Percentiles rank a stretch among this genome's conserved stretches.
Evolutionary conservation across 208 protist species (phyloP).

Genomic region (Acanthamoeba sp.): DNA sequence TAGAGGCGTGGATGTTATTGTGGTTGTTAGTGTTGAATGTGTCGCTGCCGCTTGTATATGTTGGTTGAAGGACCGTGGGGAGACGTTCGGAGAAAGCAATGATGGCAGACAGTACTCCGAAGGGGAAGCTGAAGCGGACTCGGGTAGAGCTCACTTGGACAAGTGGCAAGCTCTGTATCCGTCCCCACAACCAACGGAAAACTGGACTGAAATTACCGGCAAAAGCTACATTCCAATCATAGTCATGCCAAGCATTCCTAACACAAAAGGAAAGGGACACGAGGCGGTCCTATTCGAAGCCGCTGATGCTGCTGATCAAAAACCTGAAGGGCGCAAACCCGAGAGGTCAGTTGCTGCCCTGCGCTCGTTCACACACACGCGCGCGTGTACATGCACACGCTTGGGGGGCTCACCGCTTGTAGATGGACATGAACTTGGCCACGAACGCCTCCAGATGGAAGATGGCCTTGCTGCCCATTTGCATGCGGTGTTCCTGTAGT

Average conservation of each 20-base stretch:
- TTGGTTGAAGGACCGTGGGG: too few species aligned
- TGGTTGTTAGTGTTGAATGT: too few species aligned
- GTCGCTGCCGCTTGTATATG: too few species aligned
- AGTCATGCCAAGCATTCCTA: not conserved
- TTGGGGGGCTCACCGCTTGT: conserved; percentile 86
- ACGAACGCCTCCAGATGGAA: conserved; percentile 99
- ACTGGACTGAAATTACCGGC: not conserved
- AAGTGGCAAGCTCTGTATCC: too few species aligned
- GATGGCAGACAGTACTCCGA: too few species aligned
- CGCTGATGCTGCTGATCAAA: conserved; percentile 40
- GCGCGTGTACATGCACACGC: too few species aligned
- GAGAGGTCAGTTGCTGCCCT: too few species aligned
- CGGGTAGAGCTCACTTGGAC: too few species aligned
- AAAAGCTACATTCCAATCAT: not conserved
- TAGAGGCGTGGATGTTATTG: too few species aligned
- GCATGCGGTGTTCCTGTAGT: conserved; percentile 95
- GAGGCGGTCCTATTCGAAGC: not conserved
- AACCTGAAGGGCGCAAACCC: not conserved
- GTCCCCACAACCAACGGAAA: not conserved
- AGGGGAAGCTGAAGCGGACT: too few species aligned
- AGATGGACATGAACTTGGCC: conserved; percentile 93
- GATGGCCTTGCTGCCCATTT: conserved; percentile 97
- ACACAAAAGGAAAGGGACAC: too few species aligned
- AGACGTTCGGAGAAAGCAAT: too few species aligned
- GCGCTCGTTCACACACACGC: not conserved